Base-by-base conservation (phyloP, 1,284 basidiomycete genomes). In the Moesziomyces globuligerus region DNA sequence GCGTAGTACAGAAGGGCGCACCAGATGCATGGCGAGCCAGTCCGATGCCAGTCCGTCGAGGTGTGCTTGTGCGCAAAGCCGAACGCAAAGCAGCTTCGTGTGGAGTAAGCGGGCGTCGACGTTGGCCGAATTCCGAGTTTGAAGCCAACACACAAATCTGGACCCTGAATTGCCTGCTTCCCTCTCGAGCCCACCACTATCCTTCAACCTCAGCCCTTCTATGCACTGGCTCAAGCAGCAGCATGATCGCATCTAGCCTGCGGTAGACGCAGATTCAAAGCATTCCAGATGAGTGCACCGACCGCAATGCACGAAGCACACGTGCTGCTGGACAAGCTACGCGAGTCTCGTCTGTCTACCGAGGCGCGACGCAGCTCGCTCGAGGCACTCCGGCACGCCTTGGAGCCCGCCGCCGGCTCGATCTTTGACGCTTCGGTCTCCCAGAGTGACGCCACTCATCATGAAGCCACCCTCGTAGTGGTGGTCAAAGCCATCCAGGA, bases 321-420 rank as follows among this genome's bases (percentile, higher is more conserved):
- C 25, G 40, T 29, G 47, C 48, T 59, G 13, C 43, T 59, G 17
- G 11, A 36, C 6, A 50, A 39, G 45, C 52, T 66, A 4, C 55
- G 62, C 39, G 56, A 59, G 36, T 66, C 62, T n/a, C 51, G 50
- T 17, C 56, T 59, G 34, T 48, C 62, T 18, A 20, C 56, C 28
- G 62, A 66, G 7, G 28, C 59, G 21, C 55, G 62, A 26, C 56
- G 62, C 7, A 29, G 20, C 2, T 41, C 50, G 1, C 56, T 66
- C 7, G 62, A 66, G 4, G 20, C 44, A 8, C 52, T 66, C 10
- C 50, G 56, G 2, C 20, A n/a, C 10, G 18, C 29, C 3, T n/a
- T 66, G 5, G 38, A 20, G 6, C 28, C 48, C 0, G 8, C 44
- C 7, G 18, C 26, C 9, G 40, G 46, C 8, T 13, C 9, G 17